phyloP scores from a whole-genome alignment of 176 grass and related monocot species.

The Microstegium vimineum region DNA sequence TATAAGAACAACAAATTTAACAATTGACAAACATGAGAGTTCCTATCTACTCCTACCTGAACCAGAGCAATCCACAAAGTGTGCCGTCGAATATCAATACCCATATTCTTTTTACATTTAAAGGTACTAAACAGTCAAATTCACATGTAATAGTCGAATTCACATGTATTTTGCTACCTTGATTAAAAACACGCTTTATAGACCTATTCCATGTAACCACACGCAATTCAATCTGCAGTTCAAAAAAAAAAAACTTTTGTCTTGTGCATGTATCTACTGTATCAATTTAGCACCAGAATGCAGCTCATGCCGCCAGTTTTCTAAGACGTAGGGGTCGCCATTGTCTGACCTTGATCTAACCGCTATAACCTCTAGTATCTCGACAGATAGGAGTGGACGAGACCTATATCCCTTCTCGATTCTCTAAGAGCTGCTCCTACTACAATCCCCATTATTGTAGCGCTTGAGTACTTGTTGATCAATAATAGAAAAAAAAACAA shows the following conservation, averaged over 20 bases:
- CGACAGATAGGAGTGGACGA: background rate
- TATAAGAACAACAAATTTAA: background rate
- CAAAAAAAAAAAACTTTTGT: background rate
- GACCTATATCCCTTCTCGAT: background rate
- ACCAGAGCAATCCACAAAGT: background rate
- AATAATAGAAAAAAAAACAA: too few species aligned
- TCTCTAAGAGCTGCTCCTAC: background rate
- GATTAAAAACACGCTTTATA: background rate
- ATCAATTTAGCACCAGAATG: background rate
- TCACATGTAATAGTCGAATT: background rate
- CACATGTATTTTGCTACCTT: background rate
- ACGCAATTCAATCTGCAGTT: background rate
- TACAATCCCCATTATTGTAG: background rate
- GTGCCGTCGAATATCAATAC: background rate
- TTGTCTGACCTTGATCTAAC: background rate
- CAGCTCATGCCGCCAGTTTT: background rate
- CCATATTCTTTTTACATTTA: too few species aligned
- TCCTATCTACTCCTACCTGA: background rate
- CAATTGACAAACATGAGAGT: conserved; percentile 2
- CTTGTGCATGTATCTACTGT: background rate
- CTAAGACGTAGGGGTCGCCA: background rate
- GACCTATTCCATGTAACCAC: background rate
- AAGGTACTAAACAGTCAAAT: background rate
- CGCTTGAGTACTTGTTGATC: background rate
- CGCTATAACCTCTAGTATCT: background rate